Percentiles rank a stretch among this genome's conserved stretches.
Evolutionary conservation across 345 rosid genomes (phyloP).

Genomic region (Garcia nutans): DNA sequence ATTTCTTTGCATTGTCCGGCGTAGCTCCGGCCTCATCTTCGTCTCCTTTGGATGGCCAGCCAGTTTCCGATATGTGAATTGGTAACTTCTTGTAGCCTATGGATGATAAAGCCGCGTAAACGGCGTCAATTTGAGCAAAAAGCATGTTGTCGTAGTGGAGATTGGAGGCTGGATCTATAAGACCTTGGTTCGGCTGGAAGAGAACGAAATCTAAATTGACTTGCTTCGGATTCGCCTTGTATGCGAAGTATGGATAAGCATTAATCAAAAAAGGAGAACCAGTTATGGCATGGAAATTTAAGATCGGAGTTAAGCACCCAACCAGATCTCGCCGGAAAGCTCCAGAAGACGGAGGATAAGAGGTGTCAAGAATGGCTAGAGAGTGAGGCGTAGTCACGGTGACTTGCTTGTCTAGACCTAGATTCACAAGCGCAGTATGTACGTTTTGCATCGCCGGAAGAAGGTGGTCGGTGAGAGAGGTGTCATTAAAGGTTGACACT

Average conservation of each 20-base stretch:
- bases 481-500: slow-evolving; percentile 68
- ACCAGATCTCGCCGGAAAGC: slow-evolving; percentile 64
- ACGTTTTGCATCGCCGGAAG: slow-evolving; percentile 83
- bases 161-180: slow-evolving; percentile 61
- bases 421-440: slow-evolving; percentile 60
- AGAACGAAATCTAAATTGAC: slow-evolving; percentile 72
- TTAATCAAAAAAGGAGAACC: slow-evolving; percentile 82
- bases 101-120: slow-evolving; percentile 61
- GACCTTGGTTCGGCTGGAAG: slow-evolving; percentile 69
- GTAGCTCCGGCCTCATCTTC: slow-evolving; percentile 80
- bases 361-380: slow-evolving; percentile 57
- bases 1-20: slow-evolving; percentile 74
- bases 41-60: slow-evolving; percentile 98
- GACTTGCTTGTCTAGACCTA: slow-evolving; percentile 64
- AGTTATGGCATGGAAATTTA: slow-evolving; percentile 62
- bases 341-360: slow-evolving; percentile 91
- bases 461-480: slow-evolving; percentile 48
- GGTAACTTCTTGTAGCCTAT: slow-evolving; percentile 60
- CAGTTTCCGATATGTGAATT: slow-evolving; percentile 86
- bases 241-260: slow-evolving; percentile 94
- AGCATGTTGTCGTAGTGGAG: slow-evolving; percentile 89
- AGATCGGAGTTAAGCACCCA: slow-evolving; percentile 44
- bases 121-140: slow-evolving; percentile 90
- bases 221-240: slow-evolving; percentile 74
- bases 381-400: slow-evolving; percentile 82